These are phyloP conservation scores for Drechmeria coniospora DNA, from an alignment of 2,329 filamentous ascomycete genomes.

Conservation along the genomic window DNA sequence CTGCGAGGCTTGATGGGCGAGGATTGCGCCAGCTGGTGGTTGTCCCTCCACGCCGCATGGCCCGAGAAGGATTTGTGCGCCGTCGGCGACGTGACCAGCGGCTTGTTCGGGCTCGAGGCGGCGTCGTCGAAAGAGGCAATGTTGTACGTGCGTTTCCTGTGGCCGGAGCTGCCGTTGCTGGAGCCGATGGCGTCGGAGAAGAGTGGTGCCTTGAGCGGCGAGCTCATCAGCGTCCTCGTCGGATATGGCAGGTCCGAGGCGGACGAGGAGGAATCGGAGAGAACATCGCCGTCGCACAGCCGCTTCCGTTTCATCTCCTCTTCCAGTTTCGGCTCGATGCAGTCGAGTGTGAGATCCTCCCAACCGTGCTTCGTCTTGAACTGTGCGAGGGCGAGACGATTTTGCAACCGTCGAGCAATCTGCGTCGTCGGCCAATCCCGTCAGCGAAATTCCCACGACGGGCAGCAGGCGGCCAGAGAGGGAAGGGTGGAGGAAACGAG, in stretches of 20 bases:
- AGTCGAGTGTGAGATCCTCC: conserved; percentile 76
- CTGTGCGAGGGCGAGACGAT: conserved; percentile 85
- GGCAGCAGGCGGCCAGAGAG: not conserved
- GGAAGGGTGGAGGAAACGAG: not conserved
- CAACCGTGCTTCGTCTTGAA: conserved; percentile 96
- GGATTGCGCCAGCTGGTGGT: conserved; percentile 64
- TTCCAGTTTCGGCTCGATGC: conserved; percentile 71
- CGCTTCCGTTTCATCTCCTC: conserved; percentile 63
- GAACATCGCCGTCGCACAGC: conserved; percentile 52
- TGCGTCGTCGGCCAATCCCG: no score
- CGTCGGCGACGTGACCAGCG: conserved; percentile 48
- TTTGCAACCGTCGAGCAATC: conserved; percentile 88
- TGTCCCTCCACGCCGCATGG: conserved; percentile 58
- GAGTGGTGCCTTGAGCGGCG: conserved; percentile 65
- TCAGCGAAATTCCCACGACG: no score
- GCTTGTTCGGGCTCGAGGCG: conserved; percentile 47
- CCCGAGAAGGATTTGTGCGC: conserved; percentile 39
- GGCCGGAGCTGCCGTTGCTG: conserved; percentile 50
- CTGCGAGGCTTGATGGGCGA: conserved; percentile 70
- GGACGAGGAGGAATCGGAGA: conserved; percentile 78
- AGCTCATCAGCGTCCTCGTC: conserved; percentile 58
- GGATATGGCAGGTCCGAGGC: conserved; percentile 64
- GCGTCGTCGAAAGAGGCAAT: conserved; percentile 40
- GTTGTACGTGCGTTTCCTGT: conserved; percentile 50
- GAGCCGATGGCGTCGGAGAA: conserved; percentile 72